Percentiles rank a stretch among this genome's conserved stretches.
Conservation (phyloP, 768 basidiomycete species). For the Hericium coralloides region DNA sequence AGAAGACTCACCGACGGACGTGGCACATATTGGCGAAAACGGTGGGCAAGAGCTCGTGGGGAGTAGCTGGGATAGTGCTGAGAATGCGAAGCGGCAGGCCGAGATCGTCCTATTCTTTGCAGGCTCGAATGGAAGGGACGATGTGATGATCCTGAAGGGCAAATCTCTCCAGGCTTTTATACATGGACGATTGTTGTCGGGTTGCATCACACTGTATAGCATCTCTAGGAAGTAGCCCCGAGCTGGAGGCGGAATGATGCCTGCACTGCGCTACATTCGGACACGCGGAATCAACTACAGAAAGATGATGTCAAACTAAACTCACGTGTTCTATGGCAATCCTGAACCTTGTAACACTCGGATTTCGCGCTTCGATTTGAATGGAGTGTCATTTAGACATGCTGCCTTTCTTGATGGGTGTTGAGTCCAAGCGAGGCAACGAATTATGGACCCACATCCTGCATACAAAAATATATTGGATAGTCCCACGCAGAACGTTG, state of each 20-base stretch:
- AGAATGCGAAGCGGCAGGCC: background rate
- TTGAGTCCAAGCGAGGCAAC: background rate
- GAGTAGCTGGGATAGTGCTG: background rate
- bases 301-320: background rate
- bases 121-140: background rate
- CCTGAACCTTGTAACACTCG: background rate
- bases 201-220: background rate
- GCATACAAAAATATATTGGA: too few species aligned
- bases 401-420: background rate
- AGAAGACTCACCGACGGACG: background rate
- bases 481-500: too few species aligned
- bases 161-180: background rate
- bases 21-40: background rate
- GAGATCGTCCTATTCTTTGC: background rate
- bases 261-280: background rate
- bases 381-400: background rate
- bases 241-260: background rate
- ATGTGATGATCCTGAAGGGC: background rate
- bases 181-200: background rate
- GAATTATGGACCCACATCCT: background rate
- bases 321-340: background rate
- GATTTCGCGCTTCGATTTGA: background rate
- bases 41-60: background rate
- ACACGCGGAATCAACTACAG: background rate
- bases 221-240: background rate